These are phyloP conservation scores for Globisporangium spiculum DNA, from an alignment of 352 stramenopile genomes.

Conservation along the genomic window DNA sequence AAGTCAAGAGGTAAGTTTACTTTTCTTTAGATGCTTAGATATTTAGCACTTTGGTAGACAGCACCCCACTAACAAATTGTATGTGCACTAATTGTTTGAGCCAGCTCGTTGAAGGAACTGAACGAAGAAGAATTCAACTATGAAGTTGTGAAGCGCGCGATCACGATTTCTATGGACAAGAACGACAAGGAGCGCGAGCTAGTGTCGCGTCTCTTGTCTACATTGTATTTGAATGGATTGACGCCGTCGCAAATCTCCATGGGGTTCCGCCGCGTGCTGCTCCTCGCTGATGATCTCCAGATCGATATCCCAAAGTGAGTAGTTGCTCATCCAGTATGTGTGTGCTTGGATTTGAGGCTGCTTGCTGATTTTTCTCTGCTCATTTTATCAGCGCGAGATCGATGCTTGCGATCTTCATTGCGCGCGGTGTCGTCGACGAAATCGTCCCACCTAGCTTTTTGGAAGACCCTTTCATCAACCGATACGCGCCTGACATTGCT, in stretches of 20 bases:
- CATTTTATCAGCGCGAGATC: slow-evolving; percentile 53
- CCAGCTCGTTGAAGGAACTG: slow-evolving; percentile 65
- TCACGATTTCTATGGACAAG: slow-evolving; percentile 95
- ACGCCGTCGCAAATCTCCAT: slow-evolving; percentile 76
- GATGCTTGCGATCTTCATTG: slow-evolving; percentile 96
- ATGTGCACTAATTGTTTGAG: background rate
- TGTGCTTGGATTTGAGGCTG: background rate
- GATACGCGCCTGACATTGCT: slow-evolving; percentile 93
- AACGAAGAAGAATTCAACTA: slow-evolving; percentile 83
- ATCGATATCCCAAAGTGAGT: slow-evolving; percentile 92
- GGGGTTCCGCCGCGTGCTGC: slow-evolving; percentile 96
- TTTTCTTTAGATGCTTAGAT: background rate
- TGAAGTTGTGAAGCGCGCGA: slow-evolving; percentile 93
- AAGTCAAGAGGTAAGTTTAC: slow-evolving; percentile 66
- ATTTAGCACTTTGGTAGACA: background rate
- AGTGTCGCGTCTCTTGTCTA: slow-evolving; percentile 90
- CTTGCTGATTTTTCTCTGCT: background rate
- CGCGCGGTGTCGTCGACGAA: slow-evolving; percentile 97
- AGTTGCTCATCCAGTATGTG: background rate
- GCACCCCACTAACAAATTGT: background rate
- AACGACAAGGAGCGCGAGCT: slow-evolving; percentile 91
- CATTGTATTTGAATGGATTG: slow-evolving; percentile 89
- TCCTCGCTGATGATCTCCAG: slow-evolving; percentile 94
- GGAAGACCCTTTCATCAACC: slow-evolving; percentile 93
- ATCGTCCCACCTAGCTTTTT: slow-evolving; percentile 97